A percentile compares a stretch with the other conserved stretches of the same genome.
Evolutionary conservation across 139 green algal species (phyloP).

Genomic region (Chlorella sp.): DNA sequence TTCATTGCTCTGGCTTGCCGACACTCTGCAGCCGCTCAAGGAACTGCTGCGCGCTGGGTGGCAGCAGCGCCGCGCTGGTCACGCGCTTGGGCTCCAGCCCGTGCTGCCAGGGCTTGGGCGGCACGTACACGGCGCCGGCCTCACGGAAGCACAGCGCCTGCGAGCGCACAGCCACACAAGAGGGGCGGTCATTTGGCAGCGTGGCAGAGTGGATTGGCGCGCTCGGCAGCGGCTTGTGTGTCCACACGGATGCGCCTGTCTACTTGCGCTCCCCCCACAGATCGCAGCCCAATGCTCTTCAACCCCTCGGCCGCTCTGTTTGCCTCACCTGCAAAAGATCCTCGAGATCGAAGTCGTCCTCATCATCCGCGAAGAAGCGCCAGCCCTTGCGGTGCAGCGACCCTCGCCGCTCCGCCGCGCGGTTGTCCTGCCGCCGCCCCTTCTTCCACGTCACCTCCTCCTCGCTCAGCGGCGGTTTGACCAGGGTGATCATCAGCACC

Average conservation of each 20-base stretch:
- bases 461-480: slow-evolving; percentile 44
- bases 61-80: slow-evolving; percentile 18
- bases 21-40: slow-evolving; percentile 41
- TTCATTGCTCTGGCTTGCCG: no score
- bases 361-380: slow-evolving; percentile 77
- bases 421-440: slow-evolving; percentile 32
- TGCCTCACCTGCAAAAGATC: slow-evolving; percentile 53
- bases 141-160: slow-evolving; percentile 57
- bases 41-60: slow-evolving; percentile 24
- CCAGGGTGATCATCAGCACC: slow-evolving; percentile 53
- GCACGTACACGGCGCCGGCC: slow-evolving; percentile 44
- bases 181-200: neutral
- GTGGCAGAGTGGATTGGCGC: neutral
- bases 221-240: neutral
- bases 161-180: neutral
- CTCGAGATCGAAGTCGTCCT: slow-evolving; percentile 68
- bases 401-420: slow-evolving; percentile 15
- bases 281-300: neutral
- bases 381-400: slow-evolving; percentile 42
- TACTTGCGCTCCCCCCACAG: neutral
- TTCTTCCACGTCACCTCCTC: slow-evolving; percentile 74
- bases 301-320: no score
- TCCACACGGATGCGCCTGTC: neutral
- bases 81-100: slow-evolving; percentile 31
- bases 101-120: slow-evolving; percentile 56